Evolutionary conservation across 2,329 filamentous ascomycete species (phyloP), one percentile per base, ranked within the genome.

Genomic region (Penicillium sp.): DNA sequence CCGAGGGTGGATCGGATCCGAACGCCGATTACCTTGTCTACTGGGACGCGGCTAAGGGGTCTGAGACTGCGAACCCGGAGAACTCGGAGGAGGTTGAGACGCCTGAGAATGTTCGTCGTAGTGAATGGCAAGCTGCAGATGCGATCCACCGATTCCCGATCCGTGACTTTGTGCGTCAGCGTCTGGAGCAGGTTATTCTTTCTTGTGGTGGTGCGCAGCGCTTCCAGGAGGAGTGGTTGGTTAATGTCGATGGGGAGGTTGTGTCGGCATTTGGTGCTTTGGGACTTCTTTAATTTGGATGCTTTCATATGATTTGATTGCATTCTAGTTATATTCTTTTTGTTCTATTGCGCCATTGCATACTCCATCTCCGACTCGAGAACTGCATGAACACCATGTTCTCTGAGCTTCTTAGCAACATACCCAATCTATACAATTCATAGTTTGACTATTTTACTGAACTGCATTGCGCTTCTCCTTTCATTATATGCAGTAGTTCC

Each of bases 61-160:
- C 58, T 26, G 56, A 50, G 50, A 68, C 67, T 9, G 70, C 69
- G 3, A 64, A 71, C 24, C 66, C 70, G 3, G 72, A 71, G 21
- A 70, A 66, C 52, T 70, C 67, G 8, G 70, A 72, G 19, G 70
- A 69, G 21, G 66, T 71, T 22, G 74, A 76, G 33, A 71, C 73
- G 3, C 76, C 79, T 3, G 77, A 80, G 64, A 75, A 71, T 37
- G 66, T 63, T 22, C 74, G 78, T 19, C 74, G 74, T 42, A 70
- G 74, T 8, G 66, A 74, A 42, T 74, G 78, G 72, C 73, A 73
- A 24, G 70, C 68, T 39, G 64, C 70, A 7, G 78, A 81, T 56
- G 67, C 74, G 10, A 71, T 79, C 14, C 76, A 79, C 54, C 73
- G 72, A 16, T 69, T 79, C 49, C 78, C 79, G 44, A 74, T 79